Percentiles rank a stretch among this genome's conserved stretches.
These are phyloP conservation scores for Pestalotiopsis sp. DNA, from an alignment of 2,329 filamentous ascomycete genomes.

Conservation along the genomic window DNA sequence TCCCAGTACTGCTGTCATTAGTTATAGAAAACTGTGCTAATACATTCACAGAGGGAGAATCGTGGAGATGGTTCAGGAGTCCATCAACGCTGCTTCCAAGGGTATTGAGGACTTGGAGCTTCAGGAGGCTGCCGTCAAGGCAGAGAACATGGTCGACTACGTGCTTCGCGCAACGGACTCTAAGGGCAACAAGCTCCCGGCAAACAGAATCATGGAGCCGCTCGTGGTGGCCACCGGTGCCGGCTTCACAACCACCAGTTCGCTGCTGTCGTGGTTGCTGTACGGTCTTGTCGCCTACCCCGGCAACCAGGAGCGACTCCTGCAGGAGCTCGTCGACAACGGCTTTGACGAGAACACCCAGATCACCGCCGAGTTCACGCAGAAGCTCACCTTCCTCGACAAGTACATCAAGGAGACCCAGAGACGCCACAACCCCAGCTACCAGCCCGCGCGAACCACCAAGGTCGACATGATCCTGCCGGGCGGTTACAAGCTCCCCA, in stretches of 20 bases:
- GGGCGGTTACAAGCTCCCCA: conserved; percentile 58
- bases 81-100: conserved; percentile 38
- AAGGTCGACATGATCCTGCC: conserved; percentile 59
- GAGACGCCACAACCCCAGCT: conserved; percentile 62
- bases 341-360: conserved; percentile 44
- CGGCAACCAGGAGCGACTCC: conserved; percentile 56
- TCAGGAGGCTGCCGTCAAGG: conserved; percentile 52
- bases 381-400: conserved; percentile 54
- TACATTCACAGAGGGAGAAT: conserved; percentile 27
- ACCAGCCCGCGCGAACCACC: conserved; percentile 61
- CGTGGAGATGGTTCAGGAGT: conserved; percentile 38
- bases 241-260: conserved; percentile 63
- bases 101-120: conserved; percentile 43
- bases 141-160: conserved; percentile 53
- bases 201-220: conserved; percentile 37
- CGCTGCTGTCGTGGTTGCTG: conserved; percentile 60
- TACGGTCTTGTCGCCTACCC: conserved; percentile 56
- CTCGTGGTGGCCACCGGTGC: conserved; percentile 57
- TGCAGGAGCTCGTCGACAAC: conserved; percentile 60
- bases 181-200: conserved; percentile 56
- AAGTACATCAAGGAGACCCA: conserved; percentile 64
- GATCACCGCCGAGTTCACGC: conserved; percentile 49
- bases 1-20: not conserved
- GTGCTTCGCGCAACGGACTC: conserved; percentile 53
- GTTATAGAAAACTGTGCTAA: not conserved